These are phyloP conservation scores for Parafenestella ontariensis DNA, from an alignment of 2,329 filamentous ascomycete species.

Conservation along the genomic window DNA sequence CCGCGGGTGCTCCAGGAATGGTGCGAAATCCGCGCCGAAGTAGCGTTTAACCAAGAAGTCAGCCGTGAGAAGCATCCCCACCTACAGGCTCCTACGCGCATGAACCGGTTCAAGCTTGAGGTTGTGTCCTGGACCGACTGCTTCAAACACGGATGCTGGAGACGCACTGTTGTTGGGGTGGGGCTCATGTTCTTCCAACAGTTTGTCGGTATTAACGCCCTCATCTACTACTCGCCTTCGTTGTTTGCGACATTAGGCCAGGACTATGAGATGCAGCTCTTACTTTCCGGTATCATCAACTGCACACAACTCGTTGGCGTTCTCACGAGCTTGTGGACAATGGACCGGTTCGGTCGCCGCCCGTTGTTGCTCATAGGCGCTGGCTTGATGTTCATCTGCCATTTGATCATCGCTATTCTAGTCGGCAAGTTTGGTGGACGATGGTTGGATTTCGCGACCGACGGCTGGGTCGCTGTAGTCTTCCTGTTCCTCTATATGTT, in stretches of 20 bases:
- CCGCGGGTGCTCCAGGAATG: conserved; percentile 60
- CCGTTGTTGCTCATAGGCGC: conserved; percentile 53
- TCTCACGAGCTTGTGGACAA: conserved; percentile 50
- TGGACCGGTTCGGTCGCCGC: conserved; percentile 53
- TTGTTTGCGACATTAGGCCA: conserved; percentile 68
- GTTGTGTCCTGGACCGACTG: conserved; percentile 56
- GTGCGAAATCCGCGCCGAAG: conserved; percentile 62
- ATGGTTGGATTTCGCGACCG: conserved; percentile 59
- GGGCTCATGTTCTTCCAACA: conserved; percentile 56
- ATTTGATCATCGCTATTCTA: conserved; percentile 63
- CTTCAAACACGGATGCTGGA: conserved; percentile 55
- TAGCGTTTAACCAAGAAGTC: conserved; percentile 59
- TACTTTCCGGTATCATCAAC: conserved; percentile 72
- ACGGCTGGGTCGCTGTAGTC: conserved; percentile 64
- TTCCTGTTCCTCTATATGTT: conserved; percentile 70
- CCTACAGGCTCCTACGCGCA: conserved; percentile 35
- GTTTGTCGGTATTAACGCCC: conserved; percentile 51
- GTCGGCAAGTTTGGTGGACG: conserved; percentile 60
- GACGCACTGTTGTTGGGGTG: conserved; percentile 52
- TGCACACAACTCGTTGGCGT: conserved; percentile 52
- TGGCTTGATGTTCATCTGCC: conserved; percentile 56
- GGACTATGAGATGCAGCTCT: conserved; percentile 59
- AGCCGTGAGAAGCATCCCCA: conserved; percentile 48
- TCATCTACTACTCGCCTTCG: conserved; percentile 68
- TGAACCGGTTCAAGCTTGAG: conserved; percentile 54